phyloP scores from a whole-genome alignment of 139 green algal genomes.

The Choricystis sp. region DNA sequence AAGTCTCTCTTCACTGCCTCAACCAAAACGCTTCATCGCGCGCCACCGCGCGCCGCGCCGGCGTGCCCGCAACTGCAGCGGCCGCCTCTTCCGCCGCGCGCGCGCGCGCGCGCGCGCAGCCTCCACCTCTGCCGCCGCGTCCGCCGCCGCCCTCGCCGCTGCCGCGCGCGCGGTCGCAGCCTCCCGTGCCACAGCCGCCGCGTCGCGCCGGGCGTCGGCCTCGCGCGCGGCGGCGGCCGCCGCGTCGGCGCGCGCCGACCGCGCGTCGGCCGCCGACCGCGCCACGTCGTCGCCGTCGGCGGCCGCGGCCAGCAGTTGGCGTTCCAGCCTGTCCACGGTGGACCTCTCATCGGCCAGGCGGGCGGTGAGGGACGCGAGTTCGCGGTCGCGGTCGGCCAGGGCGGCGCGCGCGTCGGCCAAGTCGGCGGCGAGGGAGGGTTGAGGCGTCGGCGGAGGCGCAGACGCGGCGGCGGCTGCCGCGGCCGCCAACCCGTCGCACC shows the following conservation, averaged over 20 bases:
- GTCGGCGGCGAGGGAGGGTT: background rate
- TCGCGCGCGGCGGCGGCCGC: background rate
- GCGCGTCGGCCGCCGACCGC: background rate
- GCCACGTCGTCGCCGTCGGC: background rate
- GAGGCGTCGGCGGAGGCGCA: background rate
- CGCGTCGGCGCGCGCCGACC: background rate
- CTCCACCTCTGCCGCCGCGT: background rate
- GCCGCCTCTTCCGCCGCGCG: no score
- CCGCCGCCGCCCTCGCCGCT: no score
- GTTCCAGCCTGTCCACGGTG: background rate
- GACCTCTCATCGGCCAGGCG: background rate
- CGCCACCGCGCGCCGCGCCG: no score
- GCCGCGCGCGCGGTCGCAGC: no score
- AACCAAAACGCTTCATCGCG: background rate
- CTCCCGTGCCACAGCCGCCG: background rate
- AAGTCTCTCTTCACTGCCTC: background rate
- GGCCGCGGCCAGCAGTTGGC: background rate
- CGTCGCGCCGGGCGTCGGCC: background rate
- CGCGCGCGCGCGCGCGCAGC: no score
- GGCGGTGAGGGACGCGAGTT: background rate
- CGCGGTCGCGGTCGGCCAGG: background rate
- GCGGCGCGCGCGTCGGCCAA: background rate
- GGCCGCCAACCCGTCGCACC: no score
- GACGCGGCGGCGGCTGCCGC: no score
- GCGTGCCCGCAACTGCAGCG: no score